Conservation (phyloP, 78 protist genomes). For the Monocercomonoides exilis region DNA sequence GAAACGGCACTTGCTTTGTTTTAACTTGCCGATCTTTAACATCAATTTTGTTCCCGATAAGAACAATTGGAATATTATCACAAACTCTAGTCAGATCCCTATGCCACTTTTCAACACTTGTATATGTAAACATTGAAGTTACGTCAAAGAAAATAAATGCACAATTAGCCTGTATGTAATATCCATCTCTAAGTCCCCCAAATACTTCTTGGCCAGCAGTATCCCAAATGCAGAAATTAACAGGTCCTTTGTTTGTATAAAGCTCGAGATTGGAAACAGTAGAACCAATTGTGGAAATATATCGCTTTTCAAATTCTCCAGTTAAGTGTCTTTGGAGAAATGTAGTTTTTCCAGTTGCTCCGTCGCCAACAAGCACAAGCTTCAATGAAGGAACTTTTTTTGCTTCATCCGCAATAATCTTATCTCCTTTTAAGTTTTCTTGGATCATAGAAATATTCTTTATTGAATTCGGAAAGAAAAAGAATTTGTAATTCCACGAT, state of each 20-base stretch:
- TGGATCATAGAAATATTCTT: no score
- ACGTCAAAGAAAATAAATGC: slow-evolving; percentile 34
- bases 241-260: slow-evolving; percentile 5
- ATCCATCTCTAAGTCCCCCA: slow-evolving; percentile 30
- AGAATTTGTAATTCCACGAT: no score
- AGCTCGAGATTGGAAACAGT: background rate
- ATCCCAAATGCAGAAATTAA: slow-evolving; percentile 29
- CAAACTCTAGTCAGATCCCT: slow-evolving; percentile 1
- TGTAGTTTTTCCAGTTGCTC: slow-evolving; percentile 31
- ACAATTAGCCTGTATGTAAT: slow-evolving; percentile 12
- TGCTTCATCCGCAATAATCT: no score
- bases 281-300: slow-evolving; percentile 24
- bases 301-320: slow-evolving; percentile 23
- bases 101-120: background rate
- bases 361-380: no score
- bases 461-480: no score
- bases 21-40: slow-evolving; percentile 20
- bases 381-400: no score
- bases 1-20: slow-evolving; percentile 4
- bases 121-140: slow-evolving; percentile 9
- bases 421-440: no score
- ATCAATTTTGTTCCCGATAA: slow-evolving; percentile 30
- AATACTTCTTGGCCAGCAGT: slow-evolving; percentile 37
- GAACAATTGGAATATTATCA: slow-evolving; percentile 27
- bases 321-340: slow-evolving; percentile 25